Evolutionary conservation across 441 rosid species (phyloP), one percentile per base, ranked within the genome.

Genomic region (Daphne laureola): DNA sequence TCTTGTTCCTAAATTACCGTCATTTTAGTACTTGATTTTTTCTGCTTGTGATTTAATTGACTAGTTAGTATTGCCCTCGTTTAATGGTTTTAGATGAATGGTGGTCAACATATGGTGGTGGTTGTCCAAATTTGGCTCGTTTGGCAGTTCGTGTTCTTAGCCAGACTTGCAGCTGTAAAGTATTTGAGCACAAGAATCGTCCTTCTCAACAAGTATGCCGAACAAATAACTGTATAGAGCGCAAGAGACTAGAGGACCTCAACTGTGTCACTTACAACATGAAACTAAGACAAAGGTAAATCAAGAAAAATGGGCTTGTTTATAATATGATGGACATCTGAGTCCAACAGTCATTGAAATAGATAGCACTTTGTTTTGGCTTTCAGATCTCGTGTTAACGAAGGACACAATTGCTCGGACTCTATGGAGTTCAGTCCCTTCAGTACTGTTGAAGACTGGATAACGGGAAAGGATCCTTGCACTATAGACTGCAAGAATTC

Each of bases 71-170:
- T 46, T 4, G 8, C 38, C 38, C 38, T 9, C 38, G 2, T 31
- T 43, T 49, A n/a, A 49, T 47, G 72, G 59, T 66, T 60, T 21
- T 60, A 93, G 98, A 78, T 66, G 97, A 93, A 66, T 93, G 98
- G 98, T 93, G 98, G 98, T 77, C 86, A 62, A 78, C 96, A 5
- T 90, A 85, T 65, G 97, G 93, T 46, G 97, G 92, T 65, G 79
- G 87, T 59, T 89, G 98, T 73, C 86, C 90, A 40, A 85, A 93
- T 71, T 77, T 93, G 80, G 70, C 87, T 54, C 84, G 86, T 31
- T 63, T 93, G 64, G 97, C 97, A 0, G 57, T 73, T 53, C 92
- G 89, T 8, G 74, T 93, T 54, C 79, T 89, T 53, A 75, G 84
- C 63, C 98, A 93, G 74, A 76, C 97, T 21, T 89, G 97, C 47